Evolutionary conservation across 140 eudicot species (phyloP).

Genomic region (Erigeron philadelphicus): DNA sequence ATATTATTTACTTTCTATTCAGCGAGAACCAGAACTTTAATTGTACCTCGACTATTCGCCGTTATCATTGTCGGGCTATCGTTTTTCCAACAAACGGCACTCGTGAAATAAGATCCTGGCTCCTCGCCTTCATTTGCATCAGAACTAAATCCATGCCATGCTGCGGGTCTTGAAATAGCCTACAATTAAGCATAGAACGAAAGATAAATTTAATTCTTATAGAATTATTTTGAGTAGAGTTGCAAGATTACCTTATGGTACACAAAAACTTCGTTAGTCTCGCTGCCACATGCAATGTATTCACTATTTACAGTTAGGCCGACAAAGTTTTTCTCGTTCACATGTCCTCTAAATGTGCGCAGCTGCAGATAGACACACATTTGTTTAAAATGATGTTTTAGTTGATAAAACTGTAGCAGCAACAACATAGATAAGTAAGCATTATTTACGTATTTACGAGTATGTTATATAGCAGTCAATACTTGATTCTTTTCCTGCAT

Average conservation of each 20-base stretch:
- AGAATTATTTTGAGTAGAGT: background rate
- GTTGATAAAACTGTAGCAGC: too few species aligned
- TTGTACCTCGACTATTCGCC: slow-evolving; percentile 92
- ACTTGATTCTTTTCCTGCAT: too few species aligned
- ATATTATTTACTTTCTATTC: slow-evolving; percentile 32
- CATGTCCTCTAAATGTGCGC: slow-evolving; percentile 82
- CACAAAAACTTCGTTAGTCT: slow-evolving; percentile 85
- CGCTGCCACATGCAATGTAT: slow-evolving; percentile 92
- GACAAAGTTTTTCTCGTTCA: slow-evolving; percentile 87
- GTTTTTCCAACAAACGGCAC: slow-evolving; percentile 97
- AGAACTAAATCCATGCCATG: slow-evolving; percentile 58
- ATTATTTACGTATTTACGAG: too few species aligned
- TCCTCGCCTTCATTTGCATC: slow-evolving; percentile 62
- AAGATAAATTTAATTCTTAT: background rate
- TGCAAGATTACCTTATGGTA: slow-evolving; percentile 67
- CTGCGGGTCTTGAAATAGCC: slow-evolving; percentile 90
- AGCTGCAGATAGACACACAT: slow-evolving; percentile 36
- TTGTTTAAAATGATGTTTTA: background rate
- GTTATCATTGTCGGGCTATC: slow-evolving; percentile 82
- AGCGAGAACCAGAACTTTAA: slow-evolving; percentile 82
- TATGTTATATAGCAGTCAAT: too few species aligned
- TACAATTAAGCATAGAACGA: slow-evolving; percentile 26
- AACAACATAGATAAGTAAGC: too few species aligned
- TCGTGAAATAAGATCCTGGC: slow-evolving; percentile 76
- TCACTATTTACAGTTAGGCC: slow-evolving; percentile 84